phyloP scores from a whole-genome alignment of 352 stramenopile genomes.

The Nothophytophthora sp. region DNA sequence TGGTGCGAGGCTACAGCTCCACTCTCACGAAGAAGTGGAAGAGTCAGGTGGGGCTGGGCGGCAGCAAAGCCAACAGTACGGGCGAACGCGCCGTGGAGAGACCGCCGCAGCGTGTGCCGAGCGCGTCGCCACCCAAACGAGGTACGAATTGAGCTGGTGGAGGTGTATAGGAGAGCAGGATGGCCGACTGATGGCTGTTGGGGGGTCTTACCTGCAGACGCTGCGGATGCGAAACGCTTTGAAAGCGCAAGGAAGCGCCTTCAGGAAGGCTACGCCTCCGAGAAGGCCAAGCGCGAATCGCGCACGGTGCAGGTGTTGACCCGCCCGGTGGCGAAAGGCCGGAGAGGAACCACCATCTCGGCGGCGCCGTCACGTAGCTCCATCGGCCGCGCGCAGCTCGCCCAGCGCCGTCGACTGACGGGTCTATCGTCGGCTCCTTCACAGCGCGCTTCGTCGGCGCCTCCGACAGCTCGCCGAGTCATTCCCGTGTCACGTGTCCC shows the following conservation, averaged over 20 bases:
- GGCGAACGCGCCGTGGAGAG: slow-evolving; percentile 8
- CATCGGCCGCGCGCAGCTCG: slow-evolving; percentile 37
- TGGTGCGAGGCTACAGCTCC: slow-evolving; percentile 77
- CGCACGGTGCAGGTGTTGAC: slow-evolving; percentile 76
- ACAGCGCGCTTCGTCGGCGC: slow-evolving; percentile 24
- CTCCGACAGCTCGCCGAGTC: slow-evolving; percentile 27
- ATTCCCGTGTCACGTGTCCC: slow-evolving; percentile 19
- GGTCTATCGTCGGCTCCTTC: slow-evolving; percentile 5
- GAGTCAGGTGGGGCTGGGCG: slow-evolving; percentile 55
- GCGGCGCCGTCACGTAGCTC: slow-evolving; percentile 57
- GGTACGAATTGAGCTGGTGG: slow-evolving; percentile 19
- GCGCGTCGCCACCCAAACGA: slow-evolving; percentile 28
- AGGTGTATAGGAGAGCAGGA: not conserved
- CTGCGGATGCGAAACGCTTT: slow-evolving; percentile 44
- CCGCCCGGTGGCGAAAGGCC: slow-evolving; percentile 51
- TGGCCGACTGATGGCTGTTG: not conserved
- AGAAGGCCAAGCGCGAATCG: slow-evolving; percentile 71
- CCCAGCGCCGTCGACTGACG: slow-evolving; percentile 32
- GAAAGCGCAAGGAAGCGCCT: slow-evolving; percentile 73
- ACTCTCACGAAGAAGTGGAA: slow-evolving; percentile 89
- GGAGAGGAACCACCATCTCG: slow-evolving; percentile 64
- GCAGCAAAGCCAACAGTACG: slow-evolving; percentile 6
- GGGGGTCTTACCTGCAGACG: slow-evolving; percentile 11
- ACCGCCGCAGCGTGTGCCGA: slow-evolving; percentile 14
- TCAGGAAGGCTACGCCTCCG: slow-evolving; percentile 73